Conservation (phyloP, 768 basidiomycete genomes). For the Suillus alpinus region DNA sequence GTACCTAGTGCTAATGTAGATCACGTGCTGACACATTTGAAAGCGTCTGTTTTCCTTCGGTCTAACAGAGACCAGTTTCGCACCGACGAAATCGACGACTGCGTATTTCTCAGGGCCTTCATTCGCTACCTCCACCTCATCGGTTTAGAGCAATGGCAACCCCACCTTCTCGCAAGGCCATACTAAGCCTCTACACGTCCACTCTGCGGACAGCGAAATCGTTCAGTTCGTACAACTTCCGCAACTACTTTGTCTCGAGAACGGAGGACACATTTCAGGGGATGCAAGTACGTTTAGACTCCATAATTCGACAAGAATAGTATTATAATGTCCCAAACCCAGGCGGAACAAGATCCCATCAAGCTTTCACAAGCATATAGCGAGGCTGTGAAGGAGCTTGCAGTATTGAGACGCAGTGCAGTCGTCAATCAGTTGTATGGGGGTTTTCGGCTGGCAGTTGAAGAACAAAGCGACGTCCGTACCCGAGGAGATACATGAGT, state of each 20-base stretch:
- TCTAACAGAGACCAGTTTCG: not conserved
- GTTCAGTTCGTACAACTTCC: constrained; percentile 95
- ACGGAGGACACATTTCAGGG: constrained; percentile 70
- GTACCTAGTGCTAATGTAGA: too few relatives aligned
- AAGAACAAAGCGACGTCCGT: constrained; percentile 43
- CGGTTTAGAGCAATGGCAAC: constrained; percentile 32
- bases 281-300: constrained; percentile 45
- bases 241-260: constrained; percentile 74
- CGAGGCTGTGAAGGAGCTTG: constrained; percentile 69
- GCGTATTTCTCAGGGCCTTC: not conserved
- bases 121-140: not conserved
- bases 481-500: constrained; percentile 18
- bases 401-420: constrained; percentile 74
- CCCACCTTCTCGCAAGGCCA: constrained; percentile 62
- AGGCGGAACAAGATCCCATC: constrained; percentile 61
- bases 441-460: constrained; percentile 85
- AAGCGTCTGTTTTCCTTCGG: too few relatives aligned
- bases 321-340: not conserved
- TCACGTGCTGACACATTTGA: too few relatives aligned
- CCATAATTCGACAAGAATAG: not conserved
- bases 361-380: constrained; percentile 62
- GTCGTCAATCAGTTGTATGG: constrained; percentile 90
- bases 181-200: constrained; percentile 70
- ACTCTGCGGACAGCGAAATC: constrained; percentile 74
- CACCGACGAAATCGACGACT: not conserved